These are phyloP conservation scores for Haplosporangium gracile DNA, from an alignment of 192 early-diverging fungal species.

Conservation along the genomic window DNA sequence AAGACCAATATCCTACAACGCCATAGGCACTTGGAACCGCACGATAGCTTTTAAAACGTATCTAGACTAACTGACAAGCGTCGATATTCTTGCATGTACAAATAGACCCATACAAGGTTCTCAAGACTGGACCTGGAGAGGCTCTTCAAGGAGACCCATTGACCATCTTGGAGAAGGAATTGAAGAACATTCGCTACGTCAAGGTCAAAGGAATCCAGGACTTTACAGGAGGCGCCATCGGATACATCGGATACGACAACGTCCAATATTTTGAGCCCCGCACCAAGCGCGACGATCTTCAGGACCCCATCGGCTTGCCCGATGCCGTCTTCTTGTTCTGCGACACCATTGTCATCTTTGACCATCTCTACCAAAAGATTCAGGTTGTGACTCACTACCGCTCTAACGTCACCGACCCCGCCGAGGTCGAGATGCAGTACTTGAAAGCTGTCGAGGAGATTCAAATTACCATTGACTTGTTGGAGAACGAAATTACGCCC, in stretches of 20 bases:
- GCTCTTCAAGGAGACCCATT: conserved; percentile 87
- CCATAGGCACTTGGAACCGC: background rate
- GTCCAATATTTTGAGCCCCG: conserved; percentile 98
- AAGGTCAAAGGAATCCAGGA: conserved; percentile 84
- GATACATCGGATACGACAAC: conserved; percentile 98
- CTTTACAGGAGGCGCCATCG: conserved; percentile 97
- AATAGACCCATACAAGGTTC: conserved; percentile 88
- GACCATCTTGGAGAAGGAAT: conserved; percentile 85
- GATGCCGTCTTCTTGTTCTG: conserved; percentile 96
- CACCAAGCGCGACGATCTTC: conserved; percentile 76
- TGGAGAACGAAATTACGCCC: conserved; percentile 80
- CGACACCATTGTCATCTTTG: conserved; percentile 96
- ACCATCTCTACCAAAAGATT: conserved; percentile 92
- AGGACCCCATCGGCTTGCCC: conserved; percentile 91
- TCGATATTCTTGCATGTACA: background rate
- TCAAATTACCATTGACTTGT: conserved; percentile 70
- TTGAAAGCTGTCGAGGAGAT: conserved; percentile 79
- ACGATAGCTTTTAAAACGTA: background rate
- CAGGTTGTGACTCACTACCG: conserved; percentile 94
- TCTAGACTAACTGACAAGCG: background rate
- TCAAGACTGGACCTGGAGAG: conserved; percentile 82
- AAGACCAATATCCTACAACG: background rate
- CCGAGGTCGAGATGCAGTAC: conserved; percentile 73
- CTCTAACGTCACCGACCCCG: conserved; percentile 69
- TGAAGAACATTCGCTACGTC: conserved; percentile 82